Evolutionary conservation across 2,329 filamentous ascomycete genomes (phyloP).

Genomic region (Zarea fungicola): DNA sequence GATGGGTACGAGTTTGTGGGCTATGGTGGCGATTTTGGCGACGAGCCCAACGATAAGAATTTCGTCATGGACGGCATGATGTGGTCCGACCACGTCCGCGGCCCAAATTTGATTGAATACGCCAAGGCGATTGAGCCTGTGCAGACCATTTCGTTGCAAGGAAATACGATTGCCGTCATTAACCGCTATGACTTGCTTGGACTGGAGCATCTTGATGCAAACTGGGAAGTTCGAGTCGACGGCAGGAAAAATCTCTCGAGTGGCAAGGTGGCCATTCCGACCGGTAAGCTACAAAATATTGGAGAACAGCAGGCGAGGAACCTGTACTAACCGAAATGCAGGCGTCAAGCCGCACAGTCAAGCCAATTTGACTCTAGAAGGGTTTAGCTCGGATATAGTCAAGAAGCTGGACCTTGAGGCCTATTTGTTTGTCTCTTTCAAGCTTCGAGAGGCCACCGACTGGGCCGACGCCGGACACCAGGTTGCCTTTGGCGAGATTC

Average conservation of each 20-base stretch:
- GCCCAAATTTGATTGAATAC: conserved; percentile 48
- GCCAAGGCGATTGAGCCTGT: conserved; percentile 57
- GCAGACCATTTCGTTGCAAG: conserved; percentile 40
- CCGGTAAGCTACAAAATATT: conserved; percentile 24
- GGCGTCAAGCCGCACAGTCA: conserved; percentile 35
- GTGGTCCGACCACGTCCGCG: conserved; percentile 42
- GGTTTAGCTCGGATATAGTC: conserved; percentile 22
- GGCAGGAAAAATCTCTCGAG: conserved; percentile 28
- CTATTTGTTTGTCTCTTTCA: conserved; percentile 46
- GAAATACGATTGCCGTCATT: conserved; percentile 38
- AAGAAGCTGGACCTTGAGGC: conserved; percentile 29
- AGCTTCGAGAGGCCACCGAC: conserved; percentile 33
- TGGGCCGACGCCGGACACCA: conserved; percentile 51
- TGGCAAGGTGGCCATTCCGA: conserved; percentile 35
- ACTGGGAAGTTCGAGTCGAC: conserved; percentile 38
- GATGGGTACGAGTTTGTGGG: conserved; percentile 45
- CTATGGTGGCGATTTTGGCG: conserved; percentile 59
- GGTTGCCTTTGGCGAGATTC: conserved; percentile 46
- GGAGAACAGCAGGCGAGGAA: too few species aligned
- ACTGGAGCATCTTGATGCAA: conserved; percentile 44
- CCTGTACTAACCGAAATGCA: conserved; percentile 26
- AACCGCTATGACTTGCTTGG: conserved; percentile 52
- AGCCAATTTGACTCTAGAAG: conserved; percentile 27
- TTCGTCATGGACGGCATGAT: conserved; percentile 54
- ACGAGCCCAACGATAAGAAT: conserved; percentile 53